Conservation (phyloP, 306 rosid species). For the Mucuna pruriens region DNA sequence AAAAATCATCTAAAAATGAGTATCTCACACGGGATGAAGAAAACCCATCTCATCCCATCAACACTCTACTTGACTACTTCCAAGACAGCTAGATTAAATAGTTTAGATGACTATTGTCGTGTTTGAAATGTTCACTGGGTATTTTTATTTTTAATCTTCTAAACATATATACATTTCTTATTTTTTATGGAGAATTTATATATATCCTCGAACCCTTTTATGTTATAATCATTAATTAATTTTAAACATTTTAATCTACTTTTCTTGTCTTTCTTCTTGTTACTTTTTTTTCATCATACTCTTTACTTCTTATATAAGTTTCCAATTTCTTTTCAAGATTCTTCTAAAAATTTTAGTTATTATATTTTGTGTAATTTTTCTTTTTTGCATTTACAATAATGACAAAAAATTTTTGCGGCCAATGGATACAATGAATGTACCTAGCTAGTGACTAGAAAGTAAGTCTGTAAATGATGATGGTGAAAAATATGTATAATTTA, state of each 20-base stretch:
- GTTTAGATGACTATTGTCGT: background rate
- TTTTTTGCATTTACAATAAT: background rate
- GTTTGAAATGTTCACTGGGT: background rate
- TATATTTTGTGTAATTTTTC: background rate
- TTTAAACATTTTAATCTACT: background rate
- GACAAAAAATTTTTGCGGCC: background rate
- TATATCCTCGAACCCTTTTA: background rate
- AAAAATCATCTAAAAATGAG: background rate
- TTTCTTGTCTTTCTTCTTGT: background rate
- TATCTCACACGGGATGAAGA: background rate
- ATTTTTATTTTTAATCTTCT: background rate
- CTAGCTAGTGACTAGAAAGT: conserved; percentile 6
- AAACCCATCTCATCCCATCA: background rate
- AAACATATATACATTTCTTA: background rate
- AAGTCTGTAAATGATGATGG: conserved; percentile 17
- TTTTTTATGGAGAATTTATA: background rate
- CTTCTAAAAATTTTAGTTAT: background rate
- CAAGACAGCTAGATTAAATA: background rate
- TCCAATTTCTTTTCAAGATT: background rate
- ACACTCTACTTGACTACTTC: background rate
- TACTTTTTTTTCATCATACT: background rate
- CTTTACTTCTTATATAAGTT: background rate
- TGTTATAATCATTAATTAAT: background rate
- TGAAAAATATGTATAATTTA: conserved; percentile 16
- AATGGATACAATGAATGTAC: conserved; percentile 4